Base-by-base conservation (phyloP, 129 eudicot genomes). In the Tanacetum coccineum region DNA sequence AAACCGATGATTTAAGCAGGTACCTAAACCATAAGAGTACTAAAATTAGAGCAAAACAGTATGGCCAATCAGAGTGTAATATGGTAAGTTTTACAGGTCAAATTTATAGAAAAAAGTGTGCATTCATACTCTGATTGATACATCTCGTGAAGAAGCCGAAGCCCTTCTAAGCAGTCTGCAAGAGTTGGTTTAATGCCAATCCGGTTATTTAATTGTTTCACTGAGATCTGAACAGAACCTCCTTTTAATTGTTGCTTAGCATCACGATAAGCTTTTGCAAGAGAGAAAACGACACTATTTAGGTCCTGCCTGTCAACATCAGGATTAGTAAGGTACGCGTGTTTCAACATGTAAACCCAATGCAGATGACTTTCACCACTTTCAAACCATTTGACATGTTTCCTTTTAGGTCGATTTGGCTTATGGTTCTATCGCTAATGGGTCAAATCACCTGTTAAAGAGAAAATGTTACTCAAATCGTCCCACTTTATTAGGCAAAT, bases 101-200 rank as follows among this genome's bases (percentile, higher is more conserved):
- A 5, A 9, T 50, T 8, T 9, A 30, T 4, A 26, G 70, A 48
- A 19, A 11, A 30, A 44, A 61, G 20, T 28, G 52, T 14, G 68
- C 4, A 57, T 46, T 19, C 89, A 50, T 93, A 93, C 98, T 93
- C 96, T 68, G 96, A 77, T 47, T 74, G 82, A 74, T 92, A 84
- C 98, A 92, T 92, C 82, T 88, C 95, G 17, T 84, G 80, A 63
- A 93, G 86, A 74, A 81, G 71, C 67, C 79, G 65, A 10, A 93
- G 92, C 55, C 96, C 96, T 65, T 86, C 92, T 73, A 93, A 76
- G 74, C 96, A 93, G 75, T 86, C 84, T 21, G 85, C 80, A 74
- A 84, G 65, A 64, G 86, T 84, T 74, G 96, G 96, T 80, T 86
- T 88, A 46, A 84, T 56, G 62, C 92, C 96, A 46, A 88, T 74